A percentile compares a stretch with the other conserved stretches of the same genome.
Conservation (phyloP, 352 stramenopile genomes). For the Nothophytophthora sp. region DNA sequence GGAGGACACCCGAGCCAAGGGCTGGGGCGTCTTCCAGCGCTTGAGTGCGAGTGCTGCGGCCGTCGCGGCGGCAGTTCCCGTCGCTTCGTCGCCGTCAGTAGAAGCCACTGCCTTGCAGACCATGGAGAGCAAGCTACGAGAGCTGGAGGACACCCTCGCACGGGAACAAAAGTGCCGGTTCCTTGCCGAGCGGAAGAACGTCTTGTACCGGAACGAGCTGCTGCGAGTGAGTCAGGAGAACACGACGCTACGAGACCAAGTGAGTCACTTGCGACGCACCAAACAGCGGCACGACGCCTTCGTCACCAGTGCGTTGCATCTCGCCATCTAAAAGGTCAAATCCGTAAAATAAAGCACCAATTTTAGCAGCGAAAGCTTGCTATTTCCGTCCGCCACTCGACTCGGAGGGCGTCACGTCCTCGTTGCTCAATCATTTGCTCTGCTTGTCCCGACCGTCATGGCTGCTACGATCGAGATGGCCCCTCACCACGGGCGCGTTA, state of each 20-base stretch:
- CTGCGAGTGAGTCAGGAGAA: slow-evolving; percentile 61
- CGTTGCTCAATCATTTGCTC: not conserved
- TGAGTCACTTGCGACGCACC: slow-evolving; percentile 18
- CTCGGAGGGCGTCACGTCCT: no score
- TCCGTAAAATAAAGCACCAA: no score
- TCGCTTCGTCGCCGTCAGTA: slow-evolving; percentile 1
- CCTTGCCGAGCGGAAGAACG: slow-evolving; percentile 73
- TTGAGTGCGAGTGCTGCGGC: slow-evolving; percentile 28
- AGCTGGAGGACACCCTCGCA: slow-evolving; percentile 45
- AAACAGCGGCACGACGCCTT: slow-evolving; percentile 28
- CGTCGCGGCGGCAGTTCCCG: slow-evolving; percentile 6
- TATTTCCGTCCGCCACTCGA: slow-evolving; percentile 4
- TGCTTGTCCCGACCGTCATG: slow-evolving; percentile 4
- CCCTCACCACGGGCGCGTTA: not conserved
- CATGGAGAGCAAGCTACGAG: slow-evolving; percentile 26
- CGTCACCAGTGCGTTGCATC: slow-evolving; percentile 32
- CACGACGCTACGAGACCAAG: slow-evolving; percentile 39
- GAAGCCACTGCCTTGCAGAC: slow-evolving; percentile 18
- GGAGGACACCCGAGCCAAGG: slow-evolving; percentile 17
- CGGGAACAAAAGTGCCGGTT: slow-evolving; percentile 75
- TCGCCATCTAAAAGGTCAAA: slow-evolving; percentile 33
- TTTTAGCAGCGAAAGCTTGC: no score
- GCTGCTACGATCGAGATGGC: slow-evolving; percentile 1
- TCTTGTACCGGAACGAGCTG: slow-evolving; percentile 73
- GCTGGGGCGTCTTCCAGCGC: slow-evolving; percentile 44